These are phyloP conservation scores for Pseudocercospora ulei DNA, from an alignment of 2,329 filamentous ascomycete genomes.

Conservation along the genomic window DNA sequence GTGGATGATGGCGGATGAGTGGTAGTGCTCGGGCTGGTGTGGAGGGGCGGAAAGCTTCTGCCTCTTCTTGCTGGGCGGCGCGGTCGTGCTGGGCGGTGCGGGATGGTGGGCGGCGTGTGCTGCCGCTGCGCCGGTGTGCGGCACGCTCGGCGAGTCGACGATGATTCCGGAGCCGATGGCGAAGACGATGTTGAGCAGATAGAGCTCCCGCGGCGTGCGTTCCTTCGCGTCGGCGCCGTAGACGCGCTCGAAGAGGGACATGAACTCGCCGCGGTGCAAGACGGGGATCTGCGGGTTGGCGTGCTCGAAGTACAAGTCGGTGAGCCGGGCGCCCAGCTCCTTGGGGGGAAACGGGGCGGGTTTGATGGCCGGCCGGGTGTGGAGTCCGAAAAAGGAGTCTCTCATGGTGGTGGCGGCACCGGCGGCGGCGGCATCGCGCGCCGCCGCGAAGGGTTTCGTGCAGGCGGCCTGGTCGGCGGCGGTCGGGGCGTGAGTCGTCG, in stretches of 20 bases:
- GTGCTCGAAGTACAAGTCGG: slow-evolving; percentile 85
- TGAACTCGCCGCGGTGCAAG: slow-evolving; percentile 78
- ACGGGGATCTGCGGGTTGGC: slow-evolving; percentile 94
- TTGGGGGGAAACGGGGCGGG: slow-evolving; percentile 74
- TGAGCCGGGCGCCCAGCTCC: slow-evolving; percentile 61
- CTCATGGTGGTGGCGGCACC: slow-evolving; percentile 69
- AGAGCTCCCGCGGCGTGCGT: slow-evolving; percentile 70
- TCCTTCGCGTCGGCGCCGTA: slow-evolving; percentile 60
- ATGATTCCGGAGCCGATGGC: slow-evolving; percentile 93
- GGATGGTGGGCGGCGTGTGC: slow-evolving; percentile 25
- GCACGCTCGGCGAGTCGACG: slow-evolving; percentile 47
- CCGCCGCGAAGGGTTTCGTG: slow-evolving; percentile 48
- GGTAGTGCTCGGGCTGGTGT: slow-evolving; percentile 84
- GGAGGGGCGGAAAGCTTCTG: slow-evolving; percentile 45
- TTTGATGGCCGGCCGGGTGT: slow-evolving; percentile 78
- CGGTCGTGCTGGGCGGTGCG: no score
- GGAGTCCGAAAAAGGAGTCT: slow-evolving; percentile 93
- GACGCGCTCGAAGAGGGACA: slow-evolving; percentile 73
- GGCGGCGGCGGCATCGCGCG: slow-evolving; percentile 41
- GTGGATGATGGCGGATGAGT: slow-evolving; percentile 86
- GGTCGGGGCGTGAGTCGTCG: slow-evolving; percentile 47
- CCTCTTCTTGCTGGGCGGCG: slow-evolving; percentile 37
- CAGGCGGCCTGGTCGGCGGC: slow-evolving; percentile 52
- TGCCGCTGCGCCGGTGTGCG: slow-evolving; percentile 22
- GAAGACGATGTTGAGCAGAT: slow-evolving; percentile 93